phyloP scores from a whole-genome alignment of 2,329 filamentous ascomycete species.

The Fusarium concolor region DNA sequence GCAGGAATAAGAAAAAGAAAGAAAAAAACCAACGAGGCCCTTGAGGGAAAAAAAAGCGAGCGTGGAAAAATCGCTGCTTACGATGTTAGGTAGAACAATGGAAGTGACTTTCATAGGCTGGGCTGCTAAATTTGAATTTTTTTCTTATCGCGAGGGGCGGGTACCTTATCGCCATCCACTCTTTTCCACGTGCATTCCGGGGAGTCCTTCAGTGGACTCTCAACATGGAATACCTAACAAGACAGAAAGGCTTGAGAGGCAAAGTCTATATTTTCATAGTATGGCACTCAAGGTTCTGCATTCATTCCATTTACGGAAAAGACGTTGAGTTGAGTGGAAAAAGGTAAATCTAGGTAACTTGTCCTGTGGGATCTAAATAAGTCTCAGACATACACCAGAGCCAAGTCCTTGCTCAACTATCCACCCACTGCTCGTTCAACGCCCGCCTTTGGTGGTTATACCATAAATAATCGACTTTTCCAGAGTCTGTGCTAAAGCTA shows the following conservation, averaged over 20 bases:
- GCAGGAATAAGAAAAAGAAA: constrained; percentile 10
- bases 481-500: constrained; percentile 15
- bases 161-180: constrained; percentile 23
- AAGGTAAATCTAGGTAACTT: constrained; percentile 15
- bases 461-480: constrained; percentile 21
- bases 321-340: neutral
- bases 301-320: constrained; percentile 1
- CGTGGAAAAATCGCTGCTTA: constrained; percentile 42
- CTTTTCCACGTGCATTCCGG: constrained; percentile 44
- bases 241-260: neutral
- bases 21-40: constrained; percentile 46
- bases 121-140: constrained; percentile 35
- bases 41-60: constrained; percentile 36
- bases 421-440: constrained; percentile 17
- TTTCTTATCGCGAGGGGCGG: constrained; percentile 33
- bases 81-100: constrained; percentile 28
- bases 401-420: neutral
- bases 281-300: neutral
- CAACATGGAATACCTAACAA: neutral
- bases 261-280: neutral
- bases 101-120: constrained; percentile 31
- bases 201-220: constrained; percentile 26
- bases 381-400: constrained; percentile 21
- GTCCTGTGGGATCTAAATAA: constrained; percentile 20
- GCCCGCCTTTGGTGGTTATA: constrained; percentile 17